These are phyloP conservation scores for Kazachstania viticola DNA, from an alignment of 805 yeast species.

Conservation along the genomic window DNA sequence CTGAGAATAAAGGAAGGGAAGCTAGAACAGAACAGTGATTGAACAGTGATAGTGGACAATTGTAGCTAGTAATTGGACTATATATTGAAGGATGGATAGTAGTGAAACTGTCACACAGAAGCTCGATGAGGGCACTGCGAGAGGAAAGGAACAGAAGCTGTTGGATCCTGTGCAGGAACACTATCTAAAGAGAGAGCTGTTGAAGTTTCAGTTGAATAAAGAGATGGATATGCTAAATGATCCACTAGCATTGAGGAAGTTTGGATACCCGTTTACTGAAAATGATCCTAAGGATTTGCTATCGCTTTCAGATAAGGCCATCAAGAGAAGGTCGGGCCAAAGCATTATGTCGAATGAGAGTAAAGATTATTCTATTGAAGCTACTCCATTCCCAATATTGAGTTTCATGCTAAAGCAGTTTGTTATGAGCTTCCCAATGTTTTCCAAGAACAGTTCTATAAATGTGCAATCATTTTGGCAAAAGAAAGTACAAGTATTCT, in stretches of 20 bases:
- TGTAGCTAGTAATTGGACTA: too few species aligned
- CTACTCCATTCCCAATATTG: constrained; percentile 49
- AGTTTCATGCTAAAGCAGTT: constrained; percentile 54
- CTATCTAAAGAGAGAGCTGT: constrained; percentile 71
- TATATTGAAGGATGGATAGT: too few species aligned
- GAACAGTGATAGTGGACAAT: too few species aligned
- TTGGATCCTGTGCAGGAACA: constrained; percentile 68
- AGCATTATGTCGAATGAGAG: neutral
- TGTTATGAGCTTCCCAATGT: constrained; percentile 64
- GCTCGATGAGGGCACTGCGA: neutral
- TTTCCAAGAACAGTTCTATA: constrained; percentile 32
- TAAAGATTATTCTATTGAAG: constrained; percentile 1
- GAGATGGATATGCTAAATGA: constrained; percentile 55
- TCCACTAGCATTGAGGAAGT: constrained; percentile 47
- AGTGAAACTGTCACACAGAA: too few species aligned
- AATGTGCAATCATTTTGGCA: constrained; percentile 71
- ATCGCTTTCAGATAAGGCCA: neutral
- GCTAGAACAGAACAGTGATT: too few species aligned
- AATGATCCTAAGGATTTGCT: constrained; percentile 30
- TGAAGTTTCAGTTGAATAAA: constrained; percentile 45
- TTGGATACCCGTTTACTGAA: constrained; percentile 68
- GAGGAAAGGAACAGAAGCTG: neutral
- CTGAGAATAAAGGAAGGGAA: too few species aligned
- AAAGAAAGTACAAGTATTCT: constrained; percentile 64
- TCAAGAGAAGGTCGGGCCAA: neutral